These are phyloP conservation scores for Dipodascopsis uninucleata DNA, from an alignment of 805 yeast genomes.

Conservation along the genomic window DNA sequence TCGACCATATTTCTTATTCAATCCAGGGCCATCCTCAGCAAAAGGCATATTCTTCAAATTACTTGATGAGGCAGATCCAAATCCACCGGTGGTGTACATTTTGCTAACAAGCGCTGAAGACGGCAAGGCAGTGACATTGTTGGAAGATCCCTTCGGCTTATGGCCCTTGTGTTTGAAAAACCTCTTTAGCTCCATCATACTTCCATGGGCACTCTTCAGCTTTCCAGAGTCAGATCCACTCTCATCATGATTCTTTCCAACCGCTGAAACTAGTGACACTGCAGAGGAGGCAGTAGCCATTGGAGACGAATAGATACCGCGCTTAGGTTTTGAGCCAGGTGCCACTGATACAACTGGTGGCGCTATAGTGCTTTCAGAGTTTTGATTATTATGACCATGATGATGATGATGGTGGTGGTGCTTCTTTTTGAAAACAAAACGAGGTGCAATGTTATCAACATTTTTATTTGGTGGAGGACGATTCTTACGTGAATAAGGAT, in stretches of 20 bases:
- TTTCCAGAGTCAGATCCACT: slow-evolving; percentile 18
- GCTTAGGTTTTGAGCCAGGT: neutral
- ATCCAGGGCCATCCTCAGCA: slow-evolving; percentile 40
- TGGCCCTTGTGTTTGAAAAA: slow-evolving; percentile 42
- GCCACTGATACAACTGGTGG: slow-evolving; percentile 1
- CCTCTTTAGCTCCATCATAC: slow-evolving; percentile 43
- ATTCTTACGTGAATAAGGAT: slow-evolving; percentile 37
- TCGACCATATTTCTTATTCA: slow-evolving; percentile 65
- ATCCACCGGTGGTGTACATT: slow-evolving; percentile 7
- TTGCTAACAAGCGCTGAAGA: slow-evolving; percentile 12
- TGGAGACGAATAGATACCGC: slow-evolving; percentile 13
- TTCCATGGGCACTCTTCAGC: slow-evolving; percentile 27
- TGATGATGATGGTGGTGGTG: slow-evolving; percentile 18
- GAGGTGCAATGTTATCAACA: slow-evolving; percentile 35
- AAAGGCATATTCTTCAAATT: slow-evolving; percentile 36
- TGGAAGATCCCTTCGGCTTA: slow-evolving; percentile 31
- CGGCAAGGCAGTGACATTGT: slow-evolving; percentile 10
- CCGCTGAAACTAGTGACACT: slow-evolving; percentile 22
- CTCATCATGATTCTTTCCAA: slow-evolving; percentile 26
- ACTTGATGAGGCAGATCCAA: slow-evolving; percentile 18
- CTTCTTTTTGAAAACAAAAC: slow-evolving; percentile 36
- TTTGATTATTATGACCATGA: slow-evolving; percentile 3
- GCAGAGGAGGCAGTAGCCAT: slow-evolving; percentile 27
- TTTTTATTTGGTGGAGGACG: slow-evolving; percentile 30
- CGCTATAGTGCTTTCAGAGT: slow-evolving; percentile 17